A percentile compares a stretch with the other conserved stretches of the same genome.
Conservation (phyloP, 2,329 filamentous ascomycete genomes). For the Pseudofabraea citricarpa region DNA sequence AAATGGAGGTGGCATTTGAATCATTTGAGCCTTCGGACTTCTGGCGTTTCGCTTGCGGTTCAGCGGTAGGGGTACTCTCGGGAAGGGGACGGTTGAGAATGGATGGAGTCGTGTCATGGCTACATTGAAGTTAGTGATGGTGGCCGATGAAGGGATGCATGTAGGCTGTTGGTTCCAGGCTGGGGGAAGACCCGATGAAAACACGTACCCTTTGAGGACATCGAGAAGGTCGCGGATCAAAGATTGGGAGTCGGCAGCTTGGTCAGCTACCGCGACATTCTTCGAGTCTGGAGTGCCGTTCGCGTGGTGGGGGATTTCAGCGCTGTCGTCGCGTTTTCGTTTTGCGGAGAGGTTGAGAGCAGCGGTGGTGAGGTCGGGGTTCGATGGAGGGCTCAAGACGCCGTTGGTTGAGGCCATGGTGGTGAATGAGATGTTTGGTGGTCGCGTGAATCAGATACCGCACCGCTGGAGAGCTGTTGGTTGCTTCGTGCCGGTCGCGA, state of each 20-base stretch:
- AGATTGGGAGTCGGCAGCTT: slow-evolving; percentile 24
- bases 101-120: slow-evolving; percentile 49
- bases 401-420: slow-evolving; percentile 35
- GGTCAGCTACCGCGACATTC: slow-evolving; percentile 8
- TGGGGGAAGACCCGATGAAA: slow-evolving; percentile 11
- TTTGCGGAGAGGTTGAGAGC: slow-evolving; percentile 39
- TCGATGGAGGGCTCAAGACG: slow-evolving; percentile 30
- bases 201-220: slow-evolving; percentile 38
- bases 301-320: slow-evolving; percentile 28
- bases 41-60: slow-evolving; percentile 56
- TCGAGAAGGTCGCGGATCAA: slow-evolving; percentile 38
- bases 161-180: slow-evolving; percentile 5
- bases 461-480: slow-evolving; percentile 7
- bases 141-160: slow-evolving; percentile 7
- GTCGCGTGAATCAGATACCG: too few relatives aligned
- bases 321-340: slow-evolving; percentile 52
- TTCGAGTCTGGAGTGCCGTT: slow-evolving; percentile 21
- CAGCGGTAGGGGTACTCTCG: slow-evolving; percentile 36
- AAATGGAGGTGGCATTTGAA: slow-evolving; percentile 35
- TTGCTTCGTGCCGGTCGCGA: slow-evolving; percentile 11
- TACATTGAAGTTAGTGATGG: slow-evolving; percentile 30
- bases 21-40: slow-evolving; percentile 44
- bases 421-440: slow-evolving; percentile 10
- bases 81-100: slow-evolving; percentile 51
- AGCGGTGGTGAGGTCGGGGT: slow-evolving; percentile 18